Evolutionary conservation across 2,329 filamentous ascomycete species (phyloP), one percentile per base, ranked within the genome.

Genomic region (Sporothrix protearum): DNA sequence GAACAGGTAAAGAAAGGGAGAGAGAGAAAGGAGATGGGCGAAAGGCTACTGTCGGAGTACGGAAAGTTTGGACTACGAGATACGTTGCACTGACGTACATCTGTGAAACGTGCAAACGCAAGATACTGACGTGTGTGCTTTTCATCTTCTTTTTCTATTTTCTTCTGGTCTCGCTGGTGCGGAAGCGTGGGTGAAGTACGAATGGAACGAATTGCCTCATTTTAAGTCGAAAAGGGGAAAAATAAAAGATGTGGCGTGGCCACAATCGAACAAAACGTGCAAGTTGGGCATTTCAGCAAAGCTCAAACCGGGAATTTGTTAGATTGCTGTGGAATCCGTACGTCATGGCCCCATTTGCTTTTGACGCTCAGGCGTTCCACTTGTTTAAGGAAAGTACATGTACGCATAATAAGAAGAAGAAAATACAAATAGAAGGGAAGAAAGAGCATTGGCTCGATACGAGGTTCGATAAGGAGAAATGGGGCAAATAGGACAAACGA

Each of bases 131-230:
- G 49, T 53, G 28, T 1, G 14, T 53, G 49, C 28, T 47, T 45
- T 14, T 39, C 6, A 7, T 39, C 10, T 42, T 42, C 39, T 2
- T 42, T 22, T 51, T 51, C 19, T 7, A 19, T n/a, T n/a, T n/a
- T n/a, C n/a, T 36, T 36, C 33, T 36, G 33, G 9, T 10, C 8
- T 22, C 57, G 22, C 12, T 25, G n/a, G 0, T 22, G 33, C 2
- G 33, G 33, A 63, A 42, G 57, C 53, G 53, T 63, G 33, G 57
- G n/a, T n/a, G 19, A 63, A 63, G n/a, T 39, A 45, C 59, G 59
- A 45, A 22, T 25, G 25, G 49, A 9, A 9, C 49, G 22, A 25
- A 53, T 53, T 25, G 49, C 49, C 49, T 53, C 49, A 28, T 53
- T 53, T 22, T 22, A 25, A 53, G 25, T 28, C 22, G 49, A 12